phyloP scores from a whole-genome alignment of 1,284 basidiomycete species.

The Sanghuangporus baumii region DNA sequence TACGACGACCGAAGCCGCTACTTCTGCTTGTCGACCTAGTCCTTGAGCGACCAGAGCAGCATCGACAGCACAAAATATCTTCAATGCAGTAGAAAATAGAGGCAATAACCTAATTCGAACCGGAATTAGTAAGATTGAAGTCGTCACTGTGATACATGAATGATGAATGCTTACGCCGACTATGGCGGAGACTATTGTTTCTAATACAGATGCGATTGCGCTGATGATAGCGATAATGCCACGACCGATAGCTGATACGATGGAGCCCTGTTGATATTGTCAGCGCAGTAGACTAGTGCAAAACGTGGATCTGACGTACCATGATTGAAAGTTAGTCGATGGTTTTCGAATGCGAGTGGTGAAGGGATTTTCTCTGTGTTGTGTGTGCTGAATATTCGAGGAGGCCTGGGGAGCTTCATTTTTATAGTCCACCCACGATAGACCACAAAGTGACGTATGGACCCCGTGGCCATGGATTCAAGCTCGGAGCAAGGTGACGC shows the following conservation, averaged over 20 bases:
- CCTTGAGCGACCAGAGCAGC: slow-evolving; percentile 32
- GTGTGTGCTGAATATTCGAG: too few relatives aligned
- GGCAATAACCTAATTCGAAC: slow-evolving; percentile 45
- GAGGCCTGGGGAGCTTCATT: too few relatives aligned
- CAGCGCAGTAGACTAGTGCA: not conserved
- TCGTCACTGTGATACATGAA: not conserved
- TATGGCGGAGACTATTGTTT: slow-evolving; percentile 52
- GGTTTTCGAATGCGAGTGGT: too few relatives aligned
- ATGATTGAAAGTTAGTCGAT: not conserved
- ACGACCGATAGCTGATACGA: slow-evolving; percentile 54
- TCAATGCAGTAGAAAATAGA: slow-evolving; percentile 55
- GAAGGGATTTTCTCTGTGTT: too few relatives aligned
- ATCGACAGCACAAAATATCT: slow-evolving; percentile 60
- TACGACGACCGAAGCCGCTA: not conserved
- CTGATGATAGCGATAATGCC: slow-evolving; percentile 52
- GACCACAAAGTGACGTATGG: too few relatives aligned
- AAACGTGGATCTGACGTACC: not conserved
- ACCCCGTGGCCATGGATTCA: too few relatives aligned
- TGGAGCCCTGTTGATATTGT: slow-evolving; percentile 39
- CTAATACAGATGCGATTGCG: slow-evolving; percentile 50
- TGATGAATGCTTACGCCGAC: slow-evolving; percentile 39
- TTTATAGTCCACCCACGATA: too few relatives aligned
- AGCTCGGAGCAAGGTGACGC: too few relatives aligned
- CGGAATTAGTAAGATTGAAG: not conserved
- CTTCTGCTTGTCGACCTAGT: not conserved